Conservation (phyloP, 495 filamentous ascomycete genomes). For the Halenospora varia region DNA sequence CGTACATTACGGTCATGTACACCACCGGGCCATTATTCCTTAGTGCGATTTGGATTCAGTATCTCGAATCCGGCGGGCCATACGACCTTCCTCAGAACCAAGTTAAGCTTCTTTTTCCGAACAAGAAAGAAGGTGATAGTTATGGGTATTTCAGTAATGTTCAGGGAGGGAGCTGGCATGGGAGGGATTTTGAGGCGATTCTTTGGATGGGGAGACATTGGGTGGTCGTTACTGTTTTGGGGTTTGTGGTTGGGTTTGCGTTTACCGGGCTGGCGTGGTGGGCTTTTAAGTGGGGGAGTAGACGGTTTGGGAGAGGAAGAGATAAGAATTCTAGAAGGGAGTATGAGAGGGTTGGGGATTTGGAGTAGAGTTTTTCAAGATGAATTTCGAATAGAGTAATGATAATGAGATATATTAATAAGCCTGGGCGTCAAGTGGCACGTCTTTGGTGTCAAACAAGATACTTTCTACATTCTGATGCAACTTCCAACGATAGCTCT, state of each 20-base stretch:
- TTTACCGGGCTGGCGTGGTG: conserved; percentile 53
- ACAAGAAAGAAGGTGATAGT: conserved; percentile 60
- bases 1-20: conserved; percentile 86
- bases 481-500: too few relatives aligned
- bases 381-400: too few relatives aligned
- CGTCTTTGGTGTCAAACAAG: too few relatives aligned
- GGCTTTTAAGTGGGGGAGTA: conserved; percentile 14
- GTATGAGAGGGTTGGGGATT: neutral
- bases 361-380: too few relatives aligned
- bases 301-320: neutral
- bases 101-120: conserved; percentile 44
- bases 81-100: conserved; percentile 21
- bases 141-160: conserved; percentile 77
- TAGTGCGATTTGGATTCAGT: conserved; percentile 76
- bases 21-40: conserved; percentile 79
- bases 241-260: conserved; percentile 53
- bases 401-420: too few relatives aligned
- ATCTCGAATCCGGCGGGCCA: conserved; percentile 21
- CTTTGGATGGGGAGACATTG: conserved; percentile 77
- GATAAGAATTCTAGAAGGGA: neutral
- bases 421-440: too few relatives aligned
- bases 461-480: too few relatives aligned
- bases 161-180: conserved; percentile 71
- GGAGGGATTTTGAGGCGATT: conserved; percentile 62
- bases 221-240: conserved; percentile 60